Evolutionary conservation across 2,329 filamentous ascomycete genomes (phyloP), one percentile per base, ranked within the genome.

Genomic region (Tothia fuscella): DNA sequence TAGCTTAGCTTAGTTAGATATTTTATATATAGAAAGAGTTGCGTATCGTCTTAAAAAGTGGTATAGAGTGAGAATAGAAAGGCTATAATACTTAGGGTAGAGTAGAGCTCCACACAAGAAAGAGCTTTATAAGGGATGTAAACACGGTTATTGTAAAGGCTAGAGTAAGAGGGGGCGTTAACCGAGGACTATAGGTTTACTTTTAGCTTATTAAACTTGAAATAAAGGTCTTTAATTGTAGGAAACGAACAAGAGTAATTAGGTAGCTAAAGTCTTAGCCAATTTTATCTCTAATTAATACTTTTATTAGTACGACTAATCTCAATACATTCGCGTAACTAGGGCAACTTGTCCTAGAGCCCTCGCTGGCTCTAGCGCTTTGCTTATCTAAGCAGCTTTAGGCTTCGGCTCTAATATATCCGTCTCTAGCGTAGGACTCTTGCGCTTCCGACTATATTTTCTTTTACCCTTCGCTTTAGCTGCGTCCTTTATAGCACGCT

Each of bases 11-110:
- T 22, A 48, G 22, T 47, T 63, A 25, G 54, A 65, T 49, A 43
- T 55, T 34, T 61, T 57, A 17, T 67, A 67, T 50, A 56, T 58
- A 41, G 60, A 67, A 46, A 54, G 65, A 48, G 53, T 66, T 7
- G 53, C 56, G 13, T 66, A 68, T 53, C 53, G 61, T 42, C 48
- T 67, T 16, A 64, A 64, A 47, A 60, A 57, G 47, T 67, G 62
- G 63, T 46, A 46, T 48, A 60, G 60, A 20, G 44, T 63, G 12
- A 14, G 51, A 39, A 25, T 56, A 48, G 48, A 49, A 30, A 22
- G 2, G 16, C 49, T 48, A 6, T 2, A 13, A 10, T 52, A 34
- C 37, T 33, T 42, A 26, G 37, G 34, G 7, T 16, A 37, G 37
- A 50, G 43, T 35, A 45, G 47, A 17, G 35, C 42, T 35, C 53